Evolutionary conservation across 805 yeast species (phyloP).

Genomic region (Ogataea degrootiae): DNA sequence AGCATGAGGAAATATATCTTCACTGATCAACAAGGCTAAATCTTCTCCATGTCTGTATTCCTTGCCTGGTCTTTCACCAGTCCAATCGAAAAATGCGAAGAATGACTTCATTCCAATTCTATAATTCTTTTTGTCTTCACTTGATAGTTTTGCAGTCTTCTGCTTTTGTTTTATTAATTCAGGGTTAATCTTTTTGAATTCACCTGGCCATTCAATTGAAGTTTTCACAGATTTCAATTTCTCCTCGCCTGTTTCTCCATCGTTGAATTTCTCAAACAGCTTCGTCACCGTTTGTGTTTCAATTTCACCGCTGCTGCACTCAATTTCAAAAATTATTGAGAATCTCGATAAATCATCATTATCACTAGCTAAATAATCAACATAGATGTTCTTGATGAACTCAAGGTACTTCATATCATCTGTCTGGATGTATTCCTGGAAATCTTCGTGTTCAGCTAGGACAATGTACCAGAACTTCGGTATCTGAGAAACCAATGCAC

Average conservation of each 20-base stretch:
- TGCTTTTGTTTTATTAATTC: constrained; percentile 37
- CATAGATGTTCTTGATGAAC: constrained; percentile 55
- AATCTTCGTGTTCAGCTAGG: constrained; percentile 76
- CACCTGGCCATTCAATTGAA: constrained; percentile 65
- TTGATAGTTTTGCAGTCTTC: constrained; percentile 31
- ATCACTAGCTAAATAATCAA: constrained; percentile 41
- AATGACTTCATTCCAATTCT: constrained; percentile 75
- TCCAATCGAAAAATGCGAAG: constrained; percentile 85
- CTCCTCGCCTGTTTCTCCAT: constrained; percentile 50
- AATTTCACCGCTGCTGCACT: constrained; percentile 41
- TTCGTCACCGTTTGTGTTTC: constrained; percentile 60
- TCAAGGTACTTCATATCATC: constrained; percentile 79
- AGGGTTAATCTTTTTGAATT: constrained; percentile 55
- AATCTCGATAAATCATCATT: constrained; percentile 43
- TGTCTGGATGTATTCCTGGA: constrained; percentile 71
- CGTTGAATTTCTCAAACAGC: constrained; percentile 43
- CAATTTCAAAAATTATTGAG: constrained; percentile 55
- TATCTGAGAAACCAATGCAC: constrained; percentile 45
- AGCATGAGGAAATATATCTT: constrained; percentile 82
- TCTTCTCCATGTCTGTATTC: constrained; percentile 78
- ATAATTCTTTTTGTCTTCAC: constrained; percentile 55
- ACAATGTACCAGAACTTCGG: constrained; percentile 88
- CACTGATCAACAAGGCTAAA: constrained; percentile 64
- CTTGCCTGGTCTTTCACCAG: constrained; percentile 71
- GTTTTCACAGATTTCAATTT: constrained; percentile 50